Conservation (phyloP, 345 rosid genomes). For the Linum lewisii region DNA sequence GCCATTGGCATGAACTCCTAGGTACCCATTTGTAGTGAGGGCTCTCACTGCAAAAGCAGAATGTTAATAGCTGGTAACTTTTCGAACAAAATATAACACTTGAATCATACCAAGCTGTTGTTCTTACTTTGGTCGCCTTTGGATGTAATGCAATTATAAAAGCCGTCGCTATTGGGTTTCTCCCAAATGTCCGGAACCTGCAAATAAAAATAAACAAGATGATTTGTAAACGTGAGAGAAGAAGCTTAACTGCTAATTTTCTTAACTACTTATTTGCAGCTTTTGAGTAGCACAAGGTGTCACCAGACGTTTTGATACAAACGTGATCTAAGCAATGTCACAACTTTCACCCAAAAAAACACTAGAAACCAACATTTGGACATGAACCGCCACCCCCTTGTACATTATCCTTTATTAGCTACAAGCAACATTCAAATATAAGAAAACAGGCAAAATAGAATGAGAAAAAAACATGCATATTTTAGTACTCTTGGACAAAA, state of each 20-base stretch:
- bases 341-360: neutral
- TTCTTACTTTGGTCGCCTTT: constrained; percentile 30
- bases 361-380: neutral
- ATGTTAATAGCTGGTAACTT: neutral
- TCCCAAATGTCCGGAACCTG: constrained; percentile 50
- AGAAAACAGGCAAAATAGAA: neutral
- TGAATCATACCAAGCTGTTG: neutral
- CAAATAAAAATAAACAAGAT: neutral
- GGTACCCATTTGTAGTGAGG: constrained; percentile 37
- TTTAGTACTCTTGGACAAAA: too few species aligned
- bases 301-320: too few species aligned
- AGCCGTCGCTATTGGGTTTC: constrained; percentile 29
- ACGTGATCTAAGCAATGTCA: too few species aligned
- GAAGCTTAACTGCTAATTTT: too few species aligned
- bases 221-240: too few species aligned
- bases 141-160: constrained; percentile 38
- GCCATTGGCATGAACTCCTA: constrained; percentile 68
- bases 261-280: too few species aligned
- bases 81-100: neutral
- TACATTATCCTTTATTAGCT: too few species aligned
- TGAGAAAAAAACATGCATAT: neutral
- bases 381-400: neutral
- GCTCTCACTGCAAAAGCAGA: constrained; percentile 1
- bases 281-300: too few species aligned
- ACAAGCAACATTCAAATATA: neutral